Base-by-base conservation (phyloP, 2,329 filamentous ascomycete genomes). In the Leptosphaerulina australis region DNA sequence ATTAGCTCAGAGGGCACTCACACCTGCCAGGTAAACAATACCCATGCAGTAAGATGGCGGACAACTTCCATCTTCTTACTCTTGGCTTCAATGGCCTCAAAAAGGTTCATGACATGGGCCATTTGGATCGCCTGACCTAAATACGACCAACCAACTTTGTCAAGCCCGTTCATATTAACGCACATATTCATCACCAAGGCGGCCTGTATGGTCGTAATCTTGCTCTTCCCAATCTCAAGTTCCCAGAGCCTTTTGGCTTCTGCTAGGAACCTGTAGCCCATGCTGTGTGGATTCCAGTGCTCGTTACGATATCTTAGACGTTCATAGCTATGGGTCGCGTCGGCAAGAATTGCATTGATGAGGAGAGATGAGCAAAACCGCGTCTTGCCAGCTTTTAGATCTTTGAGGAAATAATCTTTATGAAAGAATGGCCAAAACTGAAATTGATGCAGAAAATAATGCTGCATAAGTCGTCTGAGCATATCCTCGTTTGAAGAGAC, bases 181-280 rank as follows among this genome's bases (percentile, higher is more conserved):
- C 34, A 17, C n/a, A 12, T 7, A 7, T 55, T 37, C 8, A 55
- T 24, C 15, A 51, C 43, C 10, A 54, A 14, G 50, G 37, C 59
- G 34, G 58, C 54, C 28, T 64, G 59, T 6, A 61, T 33, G 1
- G 59, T 55, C 5, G 58, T 53, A 12, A 62, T 47, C n/a, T 48
- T 37, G 18, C 46, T 44, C n/a, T 46, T 36, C 2, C 37, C 41
- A 17, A 39, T 50, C 14, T 54, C 45, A 4, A 54, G 17, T 15
- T 56, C 50, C 54, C 54, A 56, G 3, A 56, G 54, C 24, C 54
- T 31, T 38, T 45, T 53, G 4, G 54, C 54, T 46, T 56, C 54
- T 12, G 50, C 54, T 15, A 44, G 40, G 25, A 56, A 56, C 15
- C 25, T 29, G 38, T 50, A 56, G 4, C 49, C 50, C 12, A 53